Base-by-base conservation (phyloP, 495 filamentous ascomycete genomes). In the Penicillium coffeae region DNA sequence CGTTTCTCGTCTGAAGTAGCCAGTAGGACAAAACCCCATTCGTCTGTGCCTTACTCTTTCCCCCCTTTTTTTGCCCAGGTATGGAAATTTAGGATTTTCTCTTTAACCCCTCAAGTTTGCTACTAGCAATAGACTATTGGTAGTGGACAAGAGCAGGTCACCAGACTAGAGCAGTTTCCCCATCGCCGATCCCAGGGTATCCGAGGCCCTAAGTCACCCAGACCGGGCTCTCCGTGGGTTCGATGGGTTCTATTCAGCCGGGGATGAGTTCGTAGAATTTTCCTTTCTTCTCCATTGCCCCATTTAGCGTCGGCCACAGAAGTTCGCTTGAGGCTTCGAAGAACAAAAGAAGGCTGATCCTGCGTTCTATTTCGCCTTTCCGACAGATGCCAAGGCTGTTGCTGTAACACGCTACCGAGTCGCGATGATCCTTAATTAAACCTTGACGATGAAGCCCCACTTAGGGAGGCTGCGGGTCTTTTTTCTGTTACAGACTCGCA, bases 391-490 rank as follows among this genome's bases (percentile, higher is more conserved):
- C 69, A 69, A 69, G 69, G 39, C 27, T 21, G 49, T 47, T 30
- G 42, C 52, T 62, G 58, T 62, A 59, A 64, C 64, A 42, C 65
- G 53, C 66, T 70, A 68, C 60, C 38, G 52, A 48, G 55, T 63
- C 40, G 55, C 58, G 68, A 62, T 55, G 59, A 68, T 68, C 69
- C 69, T 70, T 73, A 70, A 73, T 73, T 42, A 71, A 71, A 73
- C 69, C 66, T 70, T 70, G 61, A 60, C 54, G 43, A 37, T 20
- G 42, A 30, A 20, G 65, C 55, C 56, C 67, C 67, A 70, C 63
- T 10, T 10, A 42, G 54, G 22, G 48, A 42, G 44, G 52, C 3
- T 13, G 53, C 27, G 36, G 55, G 55, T 45, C 58, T 40, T 37
- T 10, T 30, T 30, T 30, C 25, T 48, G 48, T 55, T 58, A 54